Evolutionary conservation across 768 basidiomycete genomes (phyloP), one percentile per base, ranked within the genome.

Genomic region (Termitomyces sp.): DNA sequence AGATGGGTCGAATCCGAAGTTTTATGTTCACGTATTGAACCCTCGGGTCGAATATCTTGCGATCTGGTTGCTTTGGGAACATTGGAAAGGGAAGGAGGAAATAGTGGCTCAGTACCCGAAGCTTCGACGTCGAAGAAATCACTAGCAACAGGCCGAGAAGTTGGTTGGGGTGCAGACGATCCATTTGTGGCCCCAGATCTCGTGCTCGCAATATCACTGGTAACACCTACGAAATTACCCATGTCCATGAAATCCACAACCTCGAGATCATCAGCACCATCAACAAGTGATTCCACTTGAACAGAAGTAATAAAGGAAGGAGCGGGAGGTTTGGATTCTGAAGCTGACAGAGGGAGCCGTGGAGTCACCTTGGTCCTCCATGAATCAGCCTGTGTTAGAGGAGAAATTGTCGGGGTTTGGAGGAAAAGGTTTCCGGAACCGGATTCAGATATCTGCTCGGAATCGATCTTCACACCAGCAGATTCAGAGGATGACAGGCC

Each of bases 211-310:
- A 63, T 67, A 60, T 59, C 56, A 40, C 71, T 71, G 20, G 77
- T 52, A 51, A 74, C 74, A 34, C 83, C 86, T 11, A 89, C 78
- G 61, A 93, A 83, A 73, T 84, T 87, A 47, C 79, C 88, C 70
- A 92, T 78, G 51, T 94, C 91, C 2, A 83, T 82, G 65, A 92
- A 94, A 67, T 93, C 91, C 7, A 94, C 83, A n/a, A 89, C 82
- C 67, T 92, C 91, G 3, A 92, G 79, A 58, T 86, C 82, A 66
- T 88, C 83, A 4, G 79, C 71, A 57, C 74, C 72, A 46, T 78
- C 72, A 17, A 75, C 74, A n/a, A 88, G 73, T 20, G 79, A 71
- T 60, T 77, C 78, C 36, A 79, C 74, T 50, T 72, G 76, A 43
- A 76, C 69, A 5, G 77, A 68, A 40, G 74, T 61, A 12, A 71